A percentile compares a stretch with the other conserved stretches of the same genome.
phyloP scores from a whole-genome alignment of 2,329 filamentous ascomycete genomes.

The Claviceps arundinis region DNA sequence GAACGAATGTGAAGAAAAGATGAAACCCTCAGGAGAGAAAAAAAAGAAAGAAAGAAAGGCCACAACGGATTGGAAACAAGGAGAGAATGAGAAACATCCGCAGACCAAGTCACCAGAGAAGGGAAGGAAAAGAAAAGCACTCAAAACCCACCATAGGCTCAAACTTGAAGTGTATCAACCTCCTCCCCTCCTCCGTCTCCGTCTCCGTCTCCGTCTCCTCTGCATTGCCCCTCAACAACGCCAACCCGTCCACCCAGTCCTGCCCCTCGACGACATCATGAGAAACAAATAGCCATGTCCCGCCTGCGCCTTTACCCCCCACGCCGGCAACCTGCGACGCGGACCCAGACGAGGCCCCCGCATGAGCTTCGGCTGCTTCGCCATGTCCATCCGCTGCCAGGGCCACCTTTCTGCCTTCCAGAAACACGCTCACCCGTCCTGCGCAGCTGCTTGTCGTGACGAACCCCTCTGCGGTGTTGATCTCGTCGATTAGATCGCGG shows the following conservation, averaged over 20 bases:
- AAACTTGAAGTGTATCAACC: conserved; percentile 75
- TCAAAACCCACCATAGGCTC: conserved; percentile 68
- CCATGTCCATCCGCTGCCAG: background rate
- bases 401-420: conserved; percentile 54
- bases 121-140: background rate
- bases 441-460: conserved; percentile 92
- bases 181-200: conserved; percentile 15
- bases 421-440: conserved; percentile 73
- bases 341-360: background rate
- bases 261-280: conserved; percentile 46
- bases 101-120: background rate
- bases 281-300: conserved; percentile 77
- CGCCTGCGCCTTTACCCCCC: conserved; percentile 76
- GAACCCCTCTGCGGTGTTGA: conserved; percentile 62
- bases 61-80: background rate
- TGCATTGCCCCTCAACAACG: conserved; percentile 7
- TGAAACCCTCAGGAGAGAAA: too few species aligned
- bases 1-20: too few species aligned
- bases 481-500: conserved; percentile 59
- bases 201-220: background rate
- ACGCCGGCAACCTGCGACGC: conserved; percentile 38
- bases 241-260: conserved; percentile 20
- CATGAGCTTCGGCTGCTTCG: conserved; percentile 7
- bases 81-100: conserved; percentile 30
- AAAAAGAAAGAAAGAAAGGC: too few species aligned